phyloP scores from a whole-genome alignment of 2,329 filamentous ascomycete species.

The Alternaria gaisen region DNA sequence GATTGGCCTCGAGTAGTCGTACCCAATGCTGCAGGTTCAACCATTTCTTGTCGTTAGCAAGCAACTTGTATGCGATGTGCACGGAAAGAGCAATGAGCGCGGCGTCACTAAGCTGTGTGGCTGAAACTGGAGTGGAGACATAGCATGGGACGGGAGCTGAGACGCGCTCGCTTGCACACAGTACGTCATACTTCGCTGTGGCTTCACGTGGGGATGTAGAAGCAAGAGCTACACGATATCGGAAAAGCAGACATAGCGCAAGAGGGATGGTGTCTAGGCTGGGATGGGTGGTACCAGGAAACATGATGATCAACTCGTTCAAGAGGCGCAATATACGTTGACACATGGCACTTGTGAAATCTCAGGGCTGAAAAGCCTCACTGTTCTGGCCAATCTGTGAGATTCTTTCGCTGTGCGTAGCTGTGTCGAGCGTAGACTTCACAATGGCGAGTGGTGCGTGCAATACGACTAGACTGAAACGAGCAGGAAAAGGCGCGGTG shows the following conservation, averaged over 20 bases:
- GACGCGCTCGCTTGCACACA: background rate
- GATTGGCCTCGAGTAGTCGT: background rate
- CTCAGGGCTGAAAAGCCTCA: background rate
- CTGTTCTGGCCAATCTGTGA: background rate
- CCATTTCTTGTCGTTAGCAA: background rate
- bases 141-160: no score
- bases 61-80: slow-evolving; percentile 4
- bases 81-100: background rate
- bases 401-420: background rate
- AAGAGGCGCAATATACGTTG: background rate
- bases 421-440: background rate
- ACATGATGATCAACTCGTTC: background rate
- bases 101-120: background rate
- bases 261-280: slow-evolving; percentile 6
- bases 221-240: background rate
- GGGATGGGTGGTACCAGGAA: background rate
- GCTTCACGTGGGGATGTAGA: background rate
- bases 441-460: background rate
- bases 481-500: slow-evolving; percentile 8
- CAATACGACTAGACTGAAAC: slow-evolving; percentile 8
- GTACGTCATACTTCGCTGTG: background rate
- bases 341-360: background rate
- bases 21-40: background rate
- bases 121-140: no score
- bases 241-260: slow-evolving; percentile 1